Conservation (phyloP, 805 yeast genomes). For the Suhomyces pyralidae region DNA sequence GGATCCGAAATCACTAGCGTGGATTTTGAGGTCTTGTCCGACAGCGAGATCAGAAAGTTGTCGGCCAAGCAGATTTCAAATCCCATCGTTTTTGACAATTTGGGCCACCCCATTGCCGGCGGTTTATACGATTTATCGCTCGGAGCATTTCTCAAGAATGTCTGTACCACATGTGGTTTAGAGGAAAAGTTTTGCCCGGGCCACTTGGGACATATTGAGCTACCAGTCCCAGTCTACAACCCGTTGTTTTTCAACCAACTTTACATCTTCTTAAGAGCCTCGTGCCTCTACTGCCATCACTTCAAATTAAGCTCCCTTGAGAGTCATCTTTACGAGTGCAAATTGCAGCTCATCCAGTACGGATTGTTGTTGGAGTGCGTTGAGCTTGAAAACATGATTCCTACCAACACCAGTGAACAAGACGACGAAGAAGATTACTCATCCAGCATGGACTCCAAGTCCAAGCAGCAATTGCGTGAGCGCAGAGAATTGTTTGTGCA, state of each 20-base stretch:
- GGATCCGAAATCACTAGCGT: slow-evolving; percentile 92
- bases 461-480: slow-evolving; percentile 47
- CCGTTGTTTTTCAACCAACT: slow-evolving; percentile 92
- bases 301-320: slow-evolving; percentile 71
- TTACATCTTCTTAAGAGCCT: slow-evolving; percentile 75
- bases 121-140: slow-evolving; percentile 94
- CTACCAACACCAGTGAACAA: slow-evolving; percentile 31
- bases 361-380: slow-evolving; percentile 80
- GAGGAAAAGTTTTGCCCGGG: slow-evolving; percentile 96
- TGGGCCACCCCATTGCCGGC: slow-evolving; percentile 92
- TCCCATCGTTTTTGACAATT: slow-evolving; percentile 91
- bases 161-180: slow-evolving; percentile 93
- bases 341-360: slow-evolving; percentile 76
- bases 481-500: slow-evolving; percentile 71
- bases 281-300: slow-evolving; percentile 88
- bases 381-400: slow-evolving; percentile 63
- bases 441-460: slow-evolving; percentile 34
- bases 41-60: slow-evolving; percentile 77
- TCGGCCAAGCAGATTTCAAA: slow-evolving; percentile 95
- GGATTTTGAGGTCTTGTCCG: slow-evolving; percentile 81
- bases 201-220: slow-evolving; percentile 95
- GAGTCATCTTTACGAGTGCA: slow-evolving; percentile 73
- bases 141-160: slow-evolving; percentile 87
- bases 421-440: slow-evolving; percentile 45
- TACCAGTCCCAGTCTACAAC: slow-evolving; percentile 93